These are phyloP conservation scores for Crithidia thermophila DNA, from an alignment of 208 protist genomes.

Conservation along the genomic window DNA sequence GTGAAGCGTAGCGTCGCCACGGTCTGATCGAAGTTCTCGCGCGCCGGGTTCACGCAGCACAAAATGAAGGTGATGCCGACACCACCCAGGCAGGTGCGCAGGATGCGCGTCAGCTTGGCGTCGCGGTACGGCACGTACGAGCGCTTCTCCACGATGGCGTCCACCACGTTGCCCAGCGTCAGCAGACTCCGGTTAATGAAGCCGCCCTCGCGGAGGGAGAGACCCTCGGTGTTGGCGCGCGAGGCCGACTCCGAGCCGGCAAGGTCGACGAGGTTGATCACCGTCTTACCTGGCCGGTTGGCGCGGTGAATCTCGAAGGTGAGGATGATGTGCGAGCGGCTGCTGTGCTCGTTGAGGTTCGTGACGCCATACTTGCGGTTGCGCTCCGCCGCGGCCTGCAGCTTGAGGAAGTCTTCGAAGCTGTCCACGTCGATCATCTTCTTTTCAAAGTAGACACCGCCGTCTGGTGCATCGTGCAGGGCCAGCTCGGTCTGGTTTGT, in stretches of 20 bases:
- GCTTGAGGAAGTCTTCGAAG: conserved; percentile 64
- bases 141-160: conserved; percentile 66
- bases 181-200: conserved; percentile 93
- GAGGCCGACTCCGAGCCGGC: conserved; percentile 89
- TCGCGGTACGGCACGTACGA: conserved; percentile 88
- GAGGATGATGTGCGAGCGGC: conserved; percentile 56
- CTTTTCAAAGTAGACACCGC: conserved; percentile 46
- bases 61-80: conserved; percentile 91
- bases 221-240: conserved; percentile 84
- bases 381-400: conserved; percentile 66
- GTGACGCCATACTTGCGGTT: conserved; percentile 89
- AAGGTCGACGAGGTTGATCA: conserved; percentile 91
- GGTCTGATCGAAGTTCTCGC: conserved; percentile 91
- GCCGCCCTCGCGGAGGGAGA: conserved; percentile 58
- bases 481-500: conserved; percentile 38
- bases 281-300: conserved; percentile 47
- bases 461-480: conserved; percentile 55
- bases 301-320: conserved; percentile 44
- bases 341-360: conserved; percentile 89
- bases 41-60: conserved; percentile 87
- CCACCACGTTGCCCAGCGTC: conserved; percentile 90
- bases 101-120: conserved; percentile 86
- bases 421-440: conserved; percentile 60
- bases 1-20: conserved; percentile 85
- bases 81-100: conserved; percentile 85